Evolutionary conservation across 2,329 filamentous ascomycete species (phyloP).

Genomic region (Fusarium sp.): DNA sequence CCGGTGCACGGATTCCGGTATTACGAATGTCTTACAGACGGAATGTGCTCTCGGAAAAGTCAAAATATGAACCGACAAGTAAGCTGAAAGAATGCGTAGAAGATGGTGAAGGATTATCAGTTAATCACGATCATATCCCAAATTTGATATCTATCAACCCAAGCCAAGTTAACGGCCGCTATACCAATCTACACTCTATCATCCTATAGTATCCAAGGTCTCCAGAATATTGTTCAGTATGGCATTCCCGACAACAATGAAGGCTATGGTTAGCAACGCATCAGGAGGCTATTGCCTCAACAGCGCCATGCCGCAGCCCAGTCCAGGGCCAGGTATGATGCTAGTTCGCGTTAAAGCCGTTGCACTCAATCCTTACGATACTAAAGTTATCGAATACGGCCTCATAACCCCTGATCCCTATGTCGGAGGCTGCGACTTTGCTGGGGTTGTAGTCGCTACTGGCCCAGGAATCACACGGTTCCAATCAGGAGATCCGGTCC

Average conservation of each 20-base stretch:
- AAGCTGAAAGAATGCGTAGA: neutral
- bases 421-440: neutral
- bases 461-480: neutral
- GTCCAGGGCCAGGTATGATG: neutral
- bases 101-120: too few relatives aligned
- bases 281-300: neutral
- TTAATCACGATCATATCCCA: neutral
- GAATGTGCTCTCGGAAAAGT: accelerated
- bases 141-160: neutral
- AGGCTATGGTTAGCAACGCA: neutral
- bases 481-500: neutral
- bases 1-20: neutral
- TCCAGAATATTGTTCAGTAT: neutral
- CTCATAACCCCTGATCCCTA: neutral
- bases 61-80: neutral
- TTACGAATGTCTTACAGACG: neutral
- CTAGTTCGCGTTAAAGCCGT: neutral
- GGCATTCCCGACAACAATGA: neutral
- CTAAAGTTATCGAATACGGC: neutral
- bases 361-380: neutral
- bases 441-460: neutral
- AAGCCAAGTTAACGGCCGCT: too few relatives aligned
- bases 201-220: too few relatives aligned
- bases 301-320: neutral
- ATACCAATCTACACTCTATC: neutral